Evolutionary conservation across 768 basidiomycete species (phyloP).

Genomic region (Nidularia pulvinata): DNA sequence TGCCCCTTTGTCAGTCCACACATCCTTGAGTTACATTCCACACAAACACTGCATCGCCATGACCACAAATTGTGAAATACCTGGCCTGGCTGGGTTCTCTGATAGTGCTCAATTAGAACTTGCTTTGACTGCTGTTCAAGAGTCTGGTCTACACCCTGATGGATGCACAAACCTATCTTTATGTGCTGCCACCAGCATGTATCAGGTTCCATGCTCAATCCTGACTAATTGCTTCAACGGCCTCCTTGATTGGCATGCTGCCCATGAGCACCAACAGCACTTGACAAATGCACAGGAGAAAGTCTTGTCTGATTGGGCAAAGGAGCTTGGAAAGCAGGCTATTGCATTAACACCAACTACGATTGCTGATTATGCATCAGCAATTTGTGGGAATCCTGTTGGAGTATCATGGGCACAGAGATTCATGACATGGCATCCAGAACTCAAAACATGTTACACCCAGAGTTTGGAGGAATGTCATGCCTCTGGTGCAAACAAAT

Average conservation of each 20-base stretch:
- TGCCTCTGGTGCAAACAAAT: too few species aligned
- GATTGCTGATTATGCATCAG: constrained; percentile 10
- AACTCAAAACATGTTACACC: constrained; percentile 15
- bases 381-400: constrained; percentile 7
- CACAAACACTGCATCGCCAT: too few species aligned
- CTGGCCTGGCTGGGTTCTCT: too few species aligned
- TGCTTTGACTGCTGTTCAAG: too few species aligned
- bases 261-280: constrained; percentile 12
- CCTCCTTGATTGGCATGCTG: not conserved
- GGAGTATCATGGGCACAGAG: constrained; percentile 10
- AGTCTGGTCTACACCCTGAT: not conserved
- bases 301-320: constrained; percentile 19
- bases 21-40: too few species aligned
- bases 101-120: too few species aligned
- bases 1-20: too few species aligned
- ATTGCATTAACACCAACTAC: constrained; percentile 11
- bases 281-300: constrained; percentile 15
- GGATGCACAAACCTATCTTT: not conserved
- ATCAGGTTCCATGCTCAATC: not conserved
- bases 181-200: not conserved
- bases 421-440: constrained; percentile 14
- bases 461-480: constrained; percentile 10
- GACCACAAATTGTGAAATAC: too few species aligned
- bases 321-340: constrained; percentile 10
- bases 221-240: not conserved